A percentile compares a stretch with the other conserved stretches of the same genome.
Conservation (phyloP, 768 basidiomycete species). For the Cantharellus cinnabarinus region DNA sequence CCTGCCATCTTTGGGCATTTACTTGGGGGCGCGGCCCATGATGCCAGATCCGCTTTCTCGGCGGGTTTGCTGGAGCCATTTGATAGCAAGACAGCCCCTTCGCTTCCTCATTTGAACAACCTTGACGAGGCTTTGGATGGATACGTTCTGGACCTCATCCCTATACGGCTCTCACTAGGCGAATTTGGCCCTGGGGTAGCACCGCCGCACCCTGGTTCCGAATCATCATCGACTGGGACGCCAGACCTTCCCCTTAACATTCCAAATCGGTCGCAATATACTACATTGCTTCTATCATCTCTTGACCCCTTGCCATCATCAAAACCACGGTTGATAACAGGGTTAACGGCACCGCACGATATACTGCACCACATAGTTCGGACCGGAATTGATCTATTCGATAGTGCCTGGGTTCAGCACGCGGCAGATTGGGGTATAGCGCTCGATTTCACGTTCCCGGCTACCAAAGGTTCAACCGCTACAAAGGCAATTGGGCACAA, state of each 20-base stretch:
- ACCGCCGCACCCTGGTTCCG: neutral
- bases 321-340: slow-evolving; percentile 46
- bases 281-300: slow-evolving; percentile 36
- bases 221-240: neutral
- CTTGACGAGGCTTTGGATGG: slow-evolving; percentile 54
- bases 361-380: slow-evolving; percentile 42
- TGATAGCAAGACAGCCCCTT: slow-evolving; percentile 32
- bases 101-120: slow-evolving; percentile 27
- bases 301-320: slow-evolving; percentile 28
- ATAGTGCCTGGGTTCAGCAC: slow-evolving; percentile 46
- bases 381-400: slow-evolving; percentile 59
- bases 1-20: slow-evolving; percentile 45
- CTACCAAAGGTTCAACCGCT: slow-evolving; percentile 2
- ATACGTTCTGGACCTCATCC: slow-evolving; percentile 48
- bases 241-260: neutral
- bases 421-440: slow-evolving; percentile 54
- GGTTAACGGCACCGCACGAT: slow-evolving; percentile 45
- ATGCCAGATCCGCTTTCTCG: slow-evolving; percentile 47
- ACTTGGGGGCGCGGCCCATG: slow-evolving; percentile 33
- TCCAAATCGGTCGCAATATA: slow-evolving; percentile 7
- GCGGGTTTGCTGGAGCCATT: slow-evolving; percentile 34
- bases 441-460: slow-evolving; percentile 61
- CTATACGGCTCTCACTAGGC: slow-evolving; percentile 19
- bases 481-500: slow-evolving; percentile 43
- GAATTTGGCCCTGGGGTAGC: no score